A percentile compares a stretch with the other conserved stretches of the same genome.
These are phyloP conservation scores for Cyclanthera cordifolia DNA, from an alignment of 306 rosid genomes.

Conservation along the genomic window DNA sequence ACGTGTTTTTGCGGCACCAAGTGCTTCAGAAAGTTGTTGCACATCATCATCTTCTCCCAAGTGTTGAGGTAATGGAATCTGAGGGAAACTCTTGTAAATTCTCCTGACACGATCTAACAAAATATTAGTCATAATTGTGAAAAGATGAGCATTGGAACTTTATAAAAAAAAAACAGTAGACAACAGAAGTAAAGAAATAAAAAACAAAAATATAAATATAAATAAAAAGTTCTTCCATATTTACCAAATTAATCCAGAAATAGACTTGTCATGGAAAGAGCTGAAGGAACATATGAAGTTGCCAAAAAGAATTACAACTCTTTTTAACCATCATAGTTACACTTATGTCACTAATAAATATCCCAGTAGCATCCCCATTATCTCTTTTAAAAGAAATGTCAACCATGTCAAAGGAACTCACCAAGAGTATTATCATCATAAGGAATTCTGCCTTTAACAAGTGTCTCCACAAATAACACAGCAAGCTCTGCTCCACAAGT, in stretches of 20 bases:
- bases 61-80: slow-evolving; percentile 53
- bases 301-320: background rate
- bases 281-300: background rate
- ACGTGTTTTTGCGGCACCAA: slow-evolving; percentile 71
- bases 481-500: slow-evolving; percentile 96
- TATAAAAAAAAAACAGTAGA: slow-evolving; percentile 2
- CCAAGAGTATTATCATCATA: slow-evolving; percentile 56
- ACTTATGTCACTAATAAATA: background rate
- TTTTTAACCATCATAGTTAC: background rate
- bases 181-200: slow-evolving; percentile 1
- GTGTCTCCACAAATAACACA: slow-evolving; percentile 70
- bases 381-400: background rate
- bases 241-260: slow-evolving; percentile 14
- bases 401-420: slow-evolving; percentile 27
- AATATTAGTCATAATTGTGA: slow-evolving; percentile 24
- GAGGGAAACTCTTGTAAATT: slow-evolving; percentile 62
- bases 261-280: background rate
- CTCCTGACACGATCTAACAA: slow-evolving; percentile 53
- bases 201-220: too few relatives aligned
- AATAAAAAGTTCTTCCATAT: background rate
- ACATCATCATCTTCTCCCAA: slow-evolving; percentile 66
- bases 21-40: slow-evolving; percentile 68
- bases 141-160: slow-evolving; percentile 8
- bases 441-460: slow-evolving; percentile 66
- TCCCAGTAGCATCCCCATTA: background rate